Base-by-base conservation (phyloP, 805 yeast species). In the Monosporozyma aquatica region DNA sequence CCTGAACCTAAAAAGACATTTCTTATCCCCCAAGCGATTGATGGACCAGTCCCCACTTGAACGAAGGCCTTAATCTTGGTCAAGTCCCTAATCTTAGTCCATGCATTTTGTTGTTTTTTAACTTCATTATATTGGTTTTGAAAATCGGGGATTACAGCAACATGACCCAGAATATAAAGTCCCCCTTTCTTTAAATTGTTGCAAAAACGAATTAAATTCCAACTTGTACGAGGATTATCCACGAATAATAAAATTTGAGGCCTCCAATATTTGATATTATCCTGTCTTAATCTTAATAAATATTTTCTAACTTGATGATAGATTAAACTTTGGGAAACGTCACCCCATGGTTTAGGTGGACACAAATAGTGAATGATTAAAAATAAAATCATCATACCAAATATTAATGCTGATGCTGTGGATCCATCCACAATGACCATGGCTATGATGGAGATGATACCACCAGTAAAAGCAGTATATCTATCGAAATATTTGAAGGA, bases 261-360 rank as follows among this genome's bases (percentile, higher is more conserved):
- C 52, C 99, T 72, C 98, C 99, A 92, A 59, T 89, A 92, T 64
- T 92, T 92, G 41, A 92, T 96, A 59, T 90, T 94, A 55, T 92
- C 95, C 53, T 87, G 87, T 45, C 87, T 75, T 34, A 90, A 69
- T 42, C 95, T 70, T 46, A 92, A 65, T 14, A 63, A 42, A 56
- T 92, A 92, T 58, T 92, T 92, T 51, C 99, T 70, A 9, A 92
- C 97, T 63, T 92, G 99, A 59, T 92, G 98, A 61, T 92, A 92
- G 39, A 92, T 90, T 47, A 92, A 71, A 33, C 89, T 78, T 62
- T 92, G 98, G 3, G 97, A 89, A 20, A 92, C 97, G 63, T 92
- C 99, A 27, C 99, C 99, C 89, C 96, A 92, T 26, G 89, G 83
- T 58, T 87, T 87, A 5, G 98, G 97, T 2, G 97, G 96, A 9